These are phyloP conservation scores for Malania oleifera DNA, from an alignment of 164 flowering plant genomes.

Conservation along the genomic window DNA sequence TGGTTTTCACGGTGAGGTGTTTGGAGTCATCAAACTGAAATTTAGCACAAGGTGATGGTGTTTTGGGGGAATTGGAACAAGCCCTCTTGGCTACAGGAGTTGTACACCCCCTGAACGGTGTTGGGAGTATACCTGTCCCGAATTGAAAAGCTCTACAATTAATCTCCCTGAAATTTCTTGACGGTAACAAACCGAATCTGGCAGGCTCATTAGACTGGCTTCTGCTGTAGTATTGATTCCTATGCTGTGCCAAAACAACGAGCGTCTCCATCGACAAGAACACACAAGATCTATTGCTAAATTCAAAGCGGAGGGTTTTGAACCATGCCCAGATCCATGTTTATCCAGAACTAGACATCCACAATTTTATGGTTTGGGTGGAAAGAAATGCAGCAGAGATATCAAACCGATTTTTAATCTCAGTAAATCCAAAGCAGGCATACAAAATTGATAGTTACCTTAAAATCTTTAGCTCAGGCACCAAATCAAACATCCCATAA, in stretches of 20 bases:
- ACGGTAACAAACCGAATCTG: constrained; percentile 31
- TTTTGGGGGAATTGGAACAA: constrained; percentile 21
- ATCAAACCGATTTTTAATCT: too few species aligned
- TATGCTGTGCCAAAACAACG: constrained; percentile 52
- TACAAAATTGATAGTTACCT: too few species aligned
- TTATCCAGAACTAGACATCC: background rate
- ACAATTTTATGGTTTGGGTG: constrained; percentile 4
- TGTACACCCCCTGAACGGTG: constrained; percentile 30
- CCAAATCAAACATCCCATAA: background rate
- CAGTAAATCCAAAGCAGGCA: constrained; percentile 3
- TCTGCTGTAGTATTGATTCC: constrained; percentile 44
- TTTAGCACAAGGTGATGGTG: constrained; percentile 21
- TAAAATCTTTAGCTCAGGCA: background rate
- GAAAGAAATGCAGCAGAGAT: background rate
- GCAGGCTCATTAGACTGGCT: constrained; percentile 22
- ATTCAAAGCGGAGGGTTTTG: background rate
- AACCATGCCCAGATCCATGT: background rate
- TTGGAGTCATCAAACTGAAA: constrained; percentile 10
- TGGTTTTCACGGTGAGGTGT: constrained; percentile 18
- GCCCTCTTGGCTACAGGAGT: constrained; percentile 21
- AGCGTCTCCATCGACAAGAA: constrained; percentile 57
- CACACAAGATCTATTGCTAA: constrained; percentile 1
- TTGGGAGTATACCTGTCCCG: constrained; percentile 54
- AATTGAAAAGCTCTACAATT: constrained; percentile 61
- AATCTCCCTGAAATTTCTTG: constrained; percentile 38